These are phyloP conservation scores for Paraconiothyrium brasiliense DNA, from an alignment of 2,329 filamentous ascomycete genomes.

Conservation along the genomic window DNA sequence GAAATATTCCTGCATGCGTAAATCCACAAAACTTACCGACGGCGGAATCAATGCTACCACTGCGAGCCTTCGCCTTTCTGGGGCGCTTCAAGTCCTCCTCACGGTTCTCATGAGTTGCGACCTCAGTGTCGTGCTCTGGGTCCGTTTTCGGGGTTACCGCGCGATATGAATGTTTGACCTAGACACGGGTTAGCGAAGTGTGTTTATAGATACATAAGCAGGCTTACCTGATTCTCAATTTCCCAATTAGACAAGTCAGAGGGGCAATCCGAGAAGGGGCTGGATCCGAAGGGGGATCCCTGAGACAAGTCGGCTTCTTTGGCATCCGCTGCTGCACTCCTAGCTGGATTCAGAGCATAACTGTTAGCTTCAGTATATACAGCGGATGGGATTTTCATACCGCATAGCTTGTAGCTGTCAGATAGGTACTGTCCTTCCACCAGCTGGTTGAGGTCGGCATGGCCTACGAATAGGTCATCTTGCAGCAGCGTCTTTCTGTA, in stretches of 20 bases:
- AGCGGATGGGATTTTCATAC: slow-evolving; percentile 3
- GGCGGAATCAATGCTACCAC: slow-evolving; percentile 3
- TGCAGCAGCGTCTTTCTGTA: slow-evolving; percentile 5
- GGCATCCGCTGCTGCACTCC: not conserved
- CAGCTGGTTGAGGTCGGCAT: slow-evolving; percentile 10
- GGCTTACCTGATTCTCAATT: slow-evolving; percentile 17
- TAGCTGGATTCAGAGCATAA: not conserved
- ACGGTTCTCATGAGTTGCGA: not conserved
- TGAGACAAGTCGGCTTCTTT: not conserved
- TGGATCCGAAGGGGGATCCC: not conserved
- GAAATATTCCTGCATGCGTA: too few relatives aligned
- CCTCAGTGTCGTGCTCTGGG: not conserved
- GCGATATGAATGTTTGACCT: not conserved
- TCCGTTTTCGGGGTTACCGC: not conserved
- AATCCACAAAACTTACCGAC: not conserved
- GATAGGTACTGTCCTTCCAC: slow-evolving; percentile 16
- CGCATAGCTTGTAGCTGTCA: slow-evolving; percentile 21
- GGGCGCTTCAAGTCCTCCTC: not conserved
- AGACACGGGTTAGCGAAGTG: not conserved
- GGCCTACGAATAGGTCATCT: slow-evolving; percentile 14
- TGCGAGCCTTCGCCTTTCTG: not conserved
- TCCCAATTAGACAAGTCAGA: slow-evolving; percentile 30
- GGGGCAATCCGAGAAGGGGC: slow-evolving; percentile 28
- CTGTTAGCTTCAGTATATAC: slow-evolving; percentile 12
- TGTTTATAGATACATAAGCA: too few relatives aligned